phyloP scores from a whole-genome alignment of 2,329 filamentous ascomycete genomes.

The Trichophyton rubrum region DNA sequence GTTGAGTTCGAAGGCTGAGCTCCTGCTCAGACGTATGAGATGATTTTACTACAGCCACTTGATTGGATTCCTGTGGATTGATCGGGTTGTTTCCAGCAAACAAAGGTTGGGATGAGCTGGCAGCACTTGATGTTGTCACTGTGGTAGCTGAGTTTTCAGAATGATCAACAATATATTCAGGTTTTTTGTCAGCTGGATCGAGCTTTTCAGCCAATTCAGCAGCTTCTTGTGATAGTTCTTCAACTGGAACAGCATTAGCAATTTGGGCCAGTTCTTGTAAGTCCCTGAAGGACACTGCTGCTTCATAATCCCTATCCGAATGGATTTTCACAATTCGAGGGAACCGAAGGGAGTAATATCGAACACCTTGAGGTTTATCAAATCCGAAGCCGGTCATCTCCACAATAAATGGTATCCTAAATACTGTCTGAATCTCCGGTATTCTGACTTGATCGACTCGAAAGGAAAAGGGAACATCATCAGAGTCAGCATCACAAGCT shows the following conservation, averaged over 20 bases:
- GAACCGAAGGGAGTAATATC: conserved; percentile 65
- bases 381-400: conserved; percentile 73
- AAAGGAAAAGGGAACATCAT: conserved; percentile 31
- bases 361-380: conserved; percentile 55
- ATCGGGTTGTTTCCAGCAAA: neutral
- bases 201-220: conserved; percentile 8
- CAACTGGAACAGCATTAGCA: conserved; percentile 37
- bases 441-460: conserved; percentile 33
- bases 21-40: neutral
- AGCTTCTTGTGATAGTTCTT: conserved; percentile 12
- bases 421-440: conserved; percentile 37
- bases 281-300: conserved; percentile 56
- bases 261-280: conserved; percentile 54
- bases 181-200: conserved; percentile 6
- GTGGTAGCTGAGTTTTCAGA: conserved; percentile 8
- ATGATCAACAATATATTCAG: conserved; percentile 12
- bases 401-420: conserved; percentile 60
- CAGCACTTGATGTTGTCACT: neutral
- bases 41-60: neutral
- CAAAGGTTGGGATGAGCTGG: neutral
- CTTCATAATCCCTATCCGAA: conserved; percentile 56
- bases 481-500: conserved; percentile 25
- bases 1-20: neutral
- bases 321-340: conserved; percentile 66
- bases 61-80: neutral